phyloP scores from a whole-genome alignment of 257 asterid genomes.

The Penstemon newberryi region DNA sequence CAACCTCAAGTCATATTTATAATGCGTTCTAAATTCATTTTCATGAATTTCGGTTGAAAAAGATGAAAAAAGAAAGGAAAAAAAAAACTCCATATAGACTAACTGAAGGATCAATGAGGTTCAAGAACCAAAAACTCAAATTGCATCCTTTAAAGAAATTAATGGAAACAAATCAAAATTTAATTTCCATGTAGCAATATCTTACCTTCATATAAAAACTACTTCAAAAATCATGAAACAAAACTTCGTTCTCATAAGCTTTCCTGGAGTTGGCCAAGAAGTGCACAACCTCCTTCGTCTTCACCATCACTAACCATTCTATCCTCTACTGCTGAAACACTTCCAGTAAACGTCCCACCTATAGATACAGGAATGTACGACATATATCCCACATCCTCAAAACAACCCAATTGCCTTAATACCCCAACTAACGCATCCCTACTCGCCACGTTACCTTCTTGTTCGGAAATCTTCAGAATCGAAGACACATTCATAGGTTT shows the following conservation, averaged over 20 bases:
- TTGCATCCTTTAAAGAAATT: too few relatives aligned
- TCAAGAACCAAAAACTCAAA: too few relatives aligned
- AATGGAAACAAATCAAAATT: neutral
- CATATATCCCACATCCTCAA: conserved; percentile 56
- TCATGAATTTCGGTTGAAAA: too few relatives aligned
- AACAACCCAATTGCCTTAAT: conserved; percentile 58
- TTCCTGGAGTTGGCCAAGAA: conserved; percentile 57
- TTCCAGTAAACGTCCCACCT: conserved; percentile 27
- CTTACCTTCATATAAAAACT: conserved; percentile 18
- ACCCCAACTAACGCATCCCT: conserved; percentile 54
- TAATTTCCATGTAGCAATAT: neutral
- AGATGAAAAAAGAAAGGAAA: too few relatives aligned
- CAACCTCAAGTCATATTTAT: too few relatives aligned
- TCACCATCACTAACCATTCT: conserved; percentile 37
- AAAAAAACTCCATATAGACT: too few relatives aligned
- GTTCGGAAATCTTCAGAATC: conserved; percentile 57
- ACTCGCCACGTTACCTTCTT: conserved; percentile 44
- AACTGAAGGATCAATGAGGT: too few relatives aligned
- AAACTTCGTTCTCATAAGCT: conserved; percentile 48
- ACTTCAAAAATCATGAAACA: conserved; percentile 7
- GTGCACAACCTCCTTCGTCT: conserved; percentile 34
- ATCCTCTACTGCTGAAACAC: conserved; percentile 23
- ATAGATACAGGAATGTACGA: conserved; percentile 38
- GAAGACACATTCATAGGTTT: conserved; percentile 47
- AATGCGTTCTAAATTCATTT: too few relatives aligned